Conservation (phyloP, 352 stramenopile species). For the Phytophthora vignae region DNA sequence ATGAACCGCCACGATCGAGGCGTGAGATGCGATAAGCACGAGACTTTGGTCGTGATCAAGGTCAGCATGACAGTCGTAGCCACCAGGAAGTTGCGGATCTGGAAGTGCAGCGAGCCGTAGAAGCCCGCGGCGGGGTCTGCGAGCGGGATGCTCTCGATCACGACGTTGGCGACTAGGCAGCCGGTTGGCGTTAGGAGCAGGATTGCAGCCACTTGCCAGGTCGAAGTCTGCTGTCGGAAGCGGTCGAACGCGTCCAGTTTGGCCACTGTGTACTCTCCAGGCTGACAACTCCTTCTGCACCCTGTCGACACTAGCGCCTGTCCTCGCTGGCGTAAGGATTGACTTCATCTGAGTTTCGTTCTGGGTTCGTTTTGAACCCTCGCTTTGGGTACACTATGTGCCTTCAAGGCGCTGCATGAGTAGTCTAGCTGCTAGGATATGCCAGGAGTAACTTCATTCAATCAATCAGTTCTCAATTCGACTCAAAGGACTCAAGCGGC, state of each 20-base stretch:
- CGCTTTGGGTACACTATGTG: no score
- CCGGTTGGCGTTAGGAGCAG: conserved; percentile 20
- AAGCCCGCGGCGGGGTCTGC: conserved; percentile 19
- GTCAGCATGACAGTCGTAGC: conserved; percentile 19
- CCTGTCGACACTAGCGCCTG: no score
- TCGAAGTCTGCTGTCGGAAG: conserved; percentile 13
- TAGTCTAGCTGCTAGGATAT: no score
- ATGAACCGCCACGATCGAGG: conserved; percentile 21
- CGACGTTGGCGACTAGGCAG: conserved; percentile 25
- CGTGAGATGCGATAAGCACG: conserved; percentile 29
- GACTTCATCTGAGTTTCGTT: no score
- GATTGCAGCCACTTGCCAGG: conserved; percentile 3
- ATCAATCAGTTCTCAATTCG: no score
- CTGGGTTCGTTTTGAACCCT: no score
- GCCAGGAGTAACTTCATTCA: no score
- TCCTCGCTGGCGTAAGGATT: no score
- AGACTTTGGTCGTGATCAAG: conserved; percentile 17
- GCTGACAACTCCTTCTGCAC: no score
- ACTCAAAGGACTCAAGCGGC: no score
- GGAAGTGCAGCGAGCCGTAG: conserved; percentile 29
- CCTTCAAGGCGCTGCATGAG: no score
- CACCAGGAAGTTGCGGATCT: conserved; percentile 31
- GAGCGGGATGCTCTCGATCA: conserved; percentile 38
- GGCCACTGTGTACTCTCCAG: conserved; percentile 43
- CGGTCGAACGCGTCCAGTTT: conserved; percentile 41